phyloP scores from a whole-genome alignment of 176 grass and related monocot genomes.

The Olyra latifolia region DNA sequence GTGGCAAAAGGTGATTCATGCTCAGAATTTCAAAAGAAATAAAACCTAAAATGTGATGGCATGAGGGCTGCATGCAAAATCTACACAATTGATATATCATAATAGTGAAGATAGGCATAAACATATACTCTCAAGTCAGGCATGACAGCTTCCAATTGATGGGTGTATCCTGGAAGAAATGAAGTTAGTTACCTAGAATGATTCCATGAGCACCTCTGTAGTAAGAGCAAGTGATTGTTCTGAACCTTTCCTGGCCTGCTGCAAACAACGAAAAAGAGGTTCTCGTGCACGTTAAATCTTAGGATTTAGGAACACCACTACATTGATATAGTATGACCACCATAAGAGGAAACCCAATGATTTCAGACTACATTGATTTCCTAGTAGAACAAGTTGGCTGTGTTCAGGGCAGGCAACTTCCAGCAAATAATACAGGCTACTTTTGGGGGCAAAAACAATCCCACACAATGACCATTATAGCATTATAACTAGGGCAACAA shows the following conservation, averaged over 20 bases:
- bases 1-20: not conserved
- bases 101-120: not conserved
- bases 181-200: conserved; percentile 81
- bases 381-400: not conserved
- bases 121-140: not conserved
- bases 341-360: not conserved
- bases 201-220: conserved; percentile 96
- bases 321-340: not conserved
- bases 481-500: too few species aligned
- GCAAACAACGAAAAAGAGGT: conserved; percentile 37
- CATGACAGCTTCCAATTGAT: conserved; percentile 7
- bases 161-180: not conserved
- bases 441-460: not conserved
- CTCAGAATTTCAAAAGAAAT: not conserved
- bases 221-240: conserved; percentile 93
- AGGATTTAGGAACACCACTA: not conserved
- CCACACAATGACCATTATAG: too few species aligned
- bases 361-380: not conserved
- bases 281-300: not conserved
- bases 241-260: conserved; percentile 98
- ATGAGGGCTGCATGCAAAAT: not conserved
- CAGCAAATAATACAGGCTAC: not conserved
- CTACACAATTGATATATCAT: not conserved
- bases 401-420: not conserved
- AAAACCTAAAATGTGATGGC: not conserved